Percentiles rank a stretch among this genome's conserved stretches.
Conservation (phyloP, 169 alveolate species). For the Plasmodium relictum region DNA sequence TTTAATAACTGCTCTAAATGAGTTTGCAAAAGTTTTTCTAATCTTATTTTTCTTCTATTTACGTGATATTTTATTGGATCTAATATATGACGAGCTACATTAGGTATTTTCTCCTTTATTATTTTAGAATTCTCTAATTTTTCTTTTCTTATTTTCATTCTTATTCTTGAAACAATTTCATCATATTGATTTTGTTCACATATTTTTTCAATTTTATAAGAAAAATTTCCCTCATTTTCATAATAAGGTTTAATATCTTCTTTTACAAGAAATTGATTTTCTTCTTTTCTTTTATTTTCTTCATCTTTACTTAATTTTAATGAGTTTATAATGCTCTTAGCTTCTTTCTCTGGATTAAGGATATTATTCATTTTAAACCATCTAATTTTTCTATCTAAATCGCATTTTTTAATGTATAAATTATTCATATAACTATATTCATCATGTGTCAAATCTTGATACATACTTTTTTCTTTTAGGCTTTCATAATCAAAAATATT, state of each 20-base stretch:
- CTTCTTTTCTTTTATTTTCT: slow-evolving; percentile 5
- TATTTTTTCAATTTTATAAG: slow-evolving; percentile 55
- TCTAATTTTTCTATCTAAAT: slow-evolving; percentile 78
- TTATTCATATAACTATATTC: slow-evolving; percentile 82
- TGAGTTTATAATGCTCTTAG: slow-evolving; percentile 78
- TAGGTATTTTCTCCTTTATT: slow-evolving; percentile 83
- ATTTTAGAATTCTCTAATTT: slow-evolving; percentile 81
- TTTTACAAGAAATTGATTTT: slow-evolving; percentile 18
- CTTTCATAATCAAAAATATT: slow-evolving; percentile 72
- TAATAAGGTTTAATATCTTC: slow-evolving; percentile 70
- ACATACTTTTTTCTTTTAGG: slow-evolving; percentile 38
- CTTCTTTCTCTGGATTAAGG: slow-evolving; percentile 83
- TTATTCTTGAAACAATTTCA: slow-evolving; percentile 85
- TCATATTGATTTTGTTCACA: slow-evolving; percentile 82
- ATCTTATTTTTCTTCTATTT: slow-evolving; percentile 80
- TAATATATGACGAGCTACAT: slow-evolving; percentile 81
- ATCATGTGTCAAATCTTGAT: slow-evolving; percentile 85
- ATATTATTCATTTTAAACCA: slow-evolving; percentile 79
- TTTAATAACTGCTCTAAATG: slow-evolving; percentile 85
- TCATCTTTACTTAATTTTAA: slow-evolving; percentile 46
- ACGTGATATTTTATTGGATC: slow-evolving; percentile 86
- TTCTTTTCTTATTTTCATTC: slow-evolving; percentile 83
- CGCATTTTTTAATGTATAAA: slow-evolving; percentile 78
- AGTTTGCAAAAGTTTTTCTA: slow-evolving; percentile 81
- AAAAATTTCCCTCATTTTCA: slow-evolving; percentile 49